These are phyloP conservation scores for Coffea canephora DNA, from an alignment of 257 asterid genomes.

Conservation along the genomic window DNA sequence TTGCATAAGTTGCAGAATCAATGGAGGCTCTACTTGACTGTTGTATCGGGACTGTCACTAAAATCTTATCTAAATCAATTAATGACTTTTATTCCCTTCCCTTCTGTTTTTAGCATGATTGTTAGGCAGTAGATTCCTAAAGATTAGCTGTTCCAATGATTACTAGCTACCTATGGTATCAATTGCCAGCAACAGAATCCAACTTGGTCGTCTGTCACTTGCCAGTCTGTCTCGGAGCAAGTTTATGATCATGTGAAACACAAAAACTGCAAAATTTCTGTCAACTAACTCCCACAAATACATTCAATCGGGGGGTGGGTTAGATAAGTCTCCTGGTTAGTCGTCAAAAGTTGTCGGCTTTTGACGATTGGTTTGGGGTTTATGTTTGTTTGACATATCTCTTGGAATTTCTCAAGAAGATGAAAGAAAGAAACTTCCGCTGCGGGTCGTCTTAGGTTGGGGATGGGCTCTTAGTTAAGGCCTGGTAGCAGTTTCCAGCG, in stretches of 20 bases:
- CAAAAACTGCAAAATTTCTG: no score
- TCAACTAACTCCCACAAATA: background rate
- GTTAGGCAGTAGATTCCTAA: background rate
- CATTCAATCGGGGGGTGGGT: background rate
- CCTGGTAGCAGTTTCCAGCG: no score
- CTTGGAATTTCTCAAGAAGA: no score
- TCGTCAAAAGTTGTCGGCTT: no score
- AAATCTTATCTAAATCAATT: background rate
- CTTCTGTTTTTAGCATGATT: background rate
- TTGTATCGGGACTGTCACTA: background rate
- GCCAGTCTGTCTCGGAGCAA: no score
- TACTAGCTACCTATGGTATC: background rate
- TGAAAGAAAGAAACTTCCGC: no score
- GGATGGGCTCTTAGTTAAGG: no score
- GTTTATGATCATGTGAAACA: no score
- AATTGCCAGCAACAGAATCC: background rate
- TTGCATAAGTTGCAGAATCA: background rate
- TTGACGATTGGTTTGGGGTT: no score
- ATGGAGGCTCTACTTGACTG: background rate
- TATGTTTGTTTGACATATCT: no score
- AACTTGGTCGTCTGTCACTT: background rate
- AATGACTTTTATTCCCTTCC: background rate
- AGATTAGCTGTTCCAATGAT: conserved; percentile 1
- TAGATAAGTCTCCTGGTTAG: no score
- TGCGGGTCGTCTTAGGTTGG: no score